Evolutionary conservation across 2,329 filamentous ascomycete genomes (phyloP).

Genomic region (Talaromyces sp.): DNA sequence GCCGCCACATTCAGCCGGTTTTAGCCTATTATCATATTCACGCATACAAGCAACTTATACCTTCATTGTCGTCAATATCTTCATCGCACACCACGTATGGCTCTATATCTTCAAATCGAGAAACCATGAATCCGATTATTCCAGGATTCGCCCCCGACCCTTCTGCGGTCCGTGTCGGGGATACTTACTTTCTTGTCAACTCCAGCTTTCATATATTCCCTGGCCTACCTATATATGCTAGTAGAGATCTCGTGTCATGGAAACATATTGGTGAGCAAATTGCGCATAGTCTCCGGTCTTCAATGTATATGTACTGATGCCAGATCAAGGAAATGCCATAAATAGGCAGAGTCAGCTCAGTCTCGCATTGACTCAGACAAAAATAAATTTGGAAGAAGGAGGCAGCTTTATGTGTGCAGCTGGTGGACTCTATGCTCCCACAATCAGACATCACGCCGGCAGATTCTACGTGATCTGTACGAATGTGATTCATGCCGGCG

Average conservation of each 20-base stretch:
- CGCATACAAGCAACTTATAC: neutral
- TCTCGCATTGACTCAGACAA: neutral
- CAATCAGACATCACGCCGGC: conserved; percentile 44
- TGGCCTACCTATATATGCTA: conserved; percentile 54
- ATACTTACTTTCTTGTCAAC: conserved; percentile 49
- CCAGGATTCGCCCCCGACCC: conserved; percentile 24
- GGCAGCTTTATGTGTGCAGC: conserved; percentile 23
- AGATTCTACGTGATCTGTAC: conserved; percentile 48
- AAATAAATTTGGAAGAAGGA: neutral
- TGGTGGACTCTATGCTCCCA: conserved; percentile 44
- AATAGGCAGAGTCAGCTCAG: neutral
- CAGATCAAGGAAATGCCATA: neutral
- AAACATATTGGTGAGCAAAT: conserved; percentile 26
- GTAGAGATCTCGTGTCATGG: conserved; percentile 34
- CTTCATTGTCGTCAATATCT: neutral
- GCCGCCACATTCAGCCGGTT: neutral
- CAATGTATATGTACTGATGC: neutral
- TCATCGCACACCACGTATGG: neutral
- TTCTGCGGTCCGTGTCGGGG: conserved; percentile 19
- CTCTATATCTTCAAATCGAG: neutral
- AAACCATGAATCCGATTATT: conserved; percentile 19
- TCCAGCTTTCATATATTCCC: conserved; percentile 70
- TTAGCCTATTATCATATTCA: neutral
- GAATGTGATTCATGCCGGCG: conserved; percentile 29
- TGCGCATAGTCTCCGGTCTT: neutral